A percentile compares a stretch with the other conserved stretches of the same genome.
phyloP scores from a whole-genome alignment of 2,329 filamentous ascomycete species.

The Fonsecaea erecta region DNA sequence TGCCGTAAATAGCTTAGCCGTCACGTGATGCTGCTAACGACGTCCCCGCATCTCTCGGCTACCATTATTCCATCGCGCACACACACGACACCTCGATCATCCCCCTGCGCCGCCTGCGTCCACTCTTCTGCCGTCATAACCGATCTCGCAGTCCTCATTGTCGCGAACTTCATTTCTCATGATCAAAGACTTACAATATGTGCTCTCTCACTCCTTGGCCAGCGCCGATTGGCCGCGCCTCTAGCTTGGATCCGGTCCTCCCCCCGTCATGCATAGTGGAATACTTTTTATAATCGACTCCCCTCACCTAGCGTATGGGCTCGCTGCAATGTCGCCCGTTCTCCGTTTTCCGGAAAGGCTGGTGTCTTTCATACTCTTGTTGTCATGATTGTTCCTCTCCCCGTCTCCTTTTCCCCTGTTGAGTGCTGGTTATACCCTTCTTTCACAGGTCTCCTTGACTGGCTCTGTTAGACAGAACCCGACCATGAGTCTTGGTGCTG shows the following conservation, averaged over 20 bases:
- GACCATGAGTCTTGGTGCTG: constrained; percentile 20
- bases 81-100: background rate
- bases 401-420: background rate
- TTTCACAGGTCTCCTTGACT: constrained; percentile 2
- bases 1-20: background rate
- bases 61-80: background rate
- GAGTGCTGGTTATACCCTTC: background rate
- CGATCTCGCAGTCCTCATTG: constrained; percentile 10
- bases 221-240: background rate
- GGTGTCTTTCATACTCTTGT: background rate
- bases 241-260: background rate
- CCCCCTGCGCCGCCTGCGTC: background rate
- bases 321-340: background rate
- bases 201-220: background rate
- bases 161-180: constrained; percentile 5
- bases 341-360: background rate
- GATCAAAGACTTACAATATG: constrained; percentile 2
- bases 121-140: constrained; percentile 22
- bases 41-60: background rate
- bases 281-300: constrained; percentile 1
- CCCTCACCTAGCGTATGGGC: constrained; percentile 1
- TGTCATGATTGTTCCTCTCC: background rate
- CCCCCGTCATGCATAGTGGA: background rate
- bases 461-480: background rate
- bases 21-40: background rate